These are phyloP conservation scores for Pichia sp. DNA, from an alignment of 1,139 yeast species.

Conservation along the genomic window DNA sequence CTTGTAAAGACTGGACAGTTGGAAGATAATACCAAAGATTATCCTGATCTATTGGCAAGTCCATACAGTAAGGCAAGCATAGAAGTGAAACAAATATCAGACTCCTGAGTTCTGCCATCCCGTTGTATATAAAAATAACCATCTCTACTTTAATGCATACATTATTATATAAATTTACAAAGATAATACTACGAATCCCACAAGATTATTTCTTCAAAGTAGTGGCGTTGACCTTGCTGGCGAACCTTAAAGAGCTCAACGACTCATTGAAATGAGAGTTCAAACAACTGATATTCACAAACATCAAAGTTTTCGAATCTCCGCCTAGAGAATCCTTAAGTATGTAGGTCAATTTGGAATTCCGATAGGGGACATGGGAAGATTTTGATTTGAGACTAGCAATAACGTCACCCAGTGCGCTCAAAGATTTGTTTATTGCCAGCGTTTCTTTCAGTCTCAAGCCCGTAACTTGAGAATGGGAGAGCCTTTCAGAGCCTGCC, in stretches of 20 bases:
- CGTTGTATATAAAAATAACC: conserved; percentile 2
- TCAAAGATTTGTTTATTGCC: conserved; percentile 81
- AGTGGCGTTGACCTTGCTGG: conserved; percentile 70
- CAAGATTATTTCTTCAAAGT: conserved; percentile 26
- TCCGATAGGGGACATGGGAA: conserved; percentile 49
- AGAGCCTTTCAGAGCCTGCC: conserved; percentile 88
- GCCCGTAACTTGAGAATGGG: conserved; percentile 72
- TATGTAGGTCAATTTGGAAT: conserved; percentile 69
- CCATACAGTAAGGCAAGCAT: conserved; percentile 21
- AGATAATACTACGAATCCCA: neutral
- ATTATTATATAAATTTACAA: neutral
- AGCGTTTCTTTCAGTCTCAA: conserved; percentile 83
- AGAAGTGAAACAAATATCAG: conserved; percentile 14
- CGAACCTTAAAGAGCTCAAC: conserved; percentile 80
- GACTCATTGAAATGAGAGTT: conserved; percentile 66
- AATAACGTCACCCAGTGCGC: conserved; percentile 89
- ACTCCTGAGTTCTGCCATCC: neutral
- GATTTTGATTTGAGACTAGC: conserved; percentile 47
- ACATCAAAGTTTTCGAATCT: conserved; percentile 85
- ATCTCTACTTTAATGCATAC: neutral
- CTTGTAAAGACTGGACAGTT: conserved; percentile 39
- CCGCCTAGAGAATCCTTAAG: conserved; percentile 84
- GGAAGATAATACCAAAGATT: conserved; percentile 31
- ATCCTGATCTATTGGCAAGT: conserved; percentile 27
- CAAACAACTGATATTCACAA: conserved; percentile 81